A percentile compares a stretch with the other conserved stretches of the same genome.
Evolutionary conservation across 2,329 filamentous ascomycete species (phyloP).

Genomic region (Pseudogymnoascus sp.): DNA sequence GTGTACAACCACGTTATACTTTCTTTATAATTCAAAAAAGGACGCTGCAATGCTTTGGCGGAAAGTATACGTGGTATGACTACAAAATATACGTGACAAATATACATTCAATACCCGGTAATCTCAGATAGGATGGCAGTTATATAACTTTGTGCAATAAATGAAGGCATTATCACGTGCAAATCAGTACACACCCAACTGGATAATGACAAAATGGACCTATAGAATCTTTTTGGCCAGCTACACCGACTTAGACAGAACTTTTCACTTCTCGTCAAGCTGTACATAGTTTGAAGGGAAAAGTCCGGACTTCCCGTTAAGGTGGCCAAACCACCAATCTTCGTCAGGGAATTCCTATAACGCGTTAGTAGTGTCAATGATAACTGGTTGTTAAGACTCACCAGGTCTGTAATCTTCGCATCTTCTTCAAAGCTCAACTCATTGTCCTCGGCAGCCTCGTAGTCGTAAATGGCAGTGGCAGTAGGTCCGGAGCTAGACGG

Average conservation of each 20-base stretch:
- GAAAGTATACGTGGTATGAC: background rate
- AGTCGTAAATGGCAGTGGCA: constrained; percentile 85
- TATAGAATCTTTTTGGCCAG: constrained; percentile 4
- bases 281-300: constrained; percentile 72
- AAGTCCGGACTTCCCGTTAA: constrained; percentile 67
- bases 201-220: constrained; percentile 4
- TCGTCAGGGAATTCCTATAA: constrained; percentile 86
- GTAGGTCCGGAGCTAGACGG: constrained; percentile 42
- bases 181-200: background rate
- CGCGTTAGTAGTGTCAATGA: background rate
- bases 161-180: constrained; percentile 3
- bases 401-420: constrained; percentile 69
- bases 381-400: constrained; percentile 36
- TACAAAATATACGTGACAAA: background rate
- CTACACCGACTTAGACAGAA: background rate
- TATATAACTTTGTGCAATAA: constrained; percentile 1
- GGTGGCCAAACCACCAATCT: constrained; percentile 96
- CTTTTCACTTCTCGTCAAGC: constrained; percentile 31
- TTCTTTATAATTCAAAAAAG: too few species aligned
- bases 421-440: constrained; percentile 79
- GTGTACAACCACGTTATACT: too few species aligned
- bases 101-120: background rate
- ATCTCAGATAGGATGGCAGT: background rate
- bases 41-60: background rate
- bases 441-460: constrained; percentile 95